Base-by-base conservation (phyloP, 495 filamentous ascomycete genomes). In the Annulohypoxylon stygium region DNA sequence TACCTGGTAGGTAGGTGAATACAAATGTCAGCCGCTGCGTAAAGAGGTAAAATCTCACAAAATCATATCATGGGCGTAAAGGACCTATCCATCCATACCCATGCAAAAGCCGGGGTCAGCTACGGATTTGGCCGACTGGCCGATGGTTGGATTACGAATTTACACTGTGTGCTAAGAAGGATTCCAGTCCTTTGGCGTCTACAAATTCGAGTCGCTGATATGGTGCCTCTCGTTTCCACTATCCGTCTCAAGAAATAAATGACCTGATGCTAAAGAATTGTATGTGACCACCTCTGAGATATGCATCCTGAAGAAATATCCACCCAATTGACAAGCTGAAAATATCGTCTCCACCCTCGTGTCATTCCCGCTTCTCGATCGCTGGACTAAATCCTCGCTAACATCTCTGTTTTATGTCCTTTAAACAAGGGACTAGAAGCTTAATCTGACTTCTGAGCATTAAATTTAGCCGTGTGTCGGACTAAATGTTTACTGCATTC, bases 341-440 rank as follows among this genome's bases (percentile, higher is more conserved):
- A 57, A 25, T 54, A 33, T 33, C 30, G 33, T 16, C 14, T 37
- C 53, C 53, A 57, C 53, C 53, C 11, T 57, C 16, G 14, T 37
- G 30, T 20, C n/a, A 41, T 57, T 55, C 26, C 53, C 33, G 43
- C 43, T 20, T 47, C 43, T 47, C 6, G 18, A n/a, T 10, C 53
- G 3, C 30, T 57, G 37, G 16, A 14, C 53, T 57, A 57, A 36
- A 14, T n/a, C 1, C 4, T 30, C 30, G 26, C 26, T 55, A 55
- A 20, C 33, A 57, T 37, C n/a, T 57, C 53, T 37, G 5, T 37
- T n/a, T 30, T n/a, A 33, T 20, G 39, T 43, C 30, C 23, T 33
- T 36, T 23, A 55, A 36, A 37, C 30, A 57, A 36, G 53, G 53
- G 53, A 33, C 18, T 34, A 10, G 20, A 57, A 57, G 53, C 53